Evolutionary conservation across 2,329 filamentous ascomycete genomes (phyloP), one percentile per base, ranked within the genome.

Genomic region (Cercospora zeina): DNA sequence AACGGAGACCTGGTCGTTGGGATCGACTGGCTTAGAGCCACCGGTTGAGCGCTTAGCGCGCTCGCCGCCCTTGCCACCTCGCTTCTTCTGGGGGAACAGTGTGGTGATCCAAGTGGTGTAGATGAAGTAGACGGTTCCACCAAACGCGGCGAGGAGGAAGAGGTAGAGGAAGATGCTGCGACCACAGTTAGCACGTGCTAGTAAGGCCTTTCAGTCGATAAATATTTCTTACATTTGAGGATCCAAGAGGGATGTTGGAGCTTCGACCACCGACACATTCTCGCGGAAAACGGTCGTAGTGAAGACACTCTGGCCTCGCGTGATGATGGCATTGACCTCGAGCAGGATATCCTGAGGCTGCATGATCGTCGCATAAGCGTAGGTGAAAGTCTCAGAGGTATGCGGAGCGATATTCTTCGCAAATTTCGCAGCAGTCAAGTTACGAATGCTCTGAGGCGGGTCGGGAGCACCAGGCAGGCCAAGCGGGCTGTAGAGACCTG

Each of bases 71-170:
- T 85, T 85, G 70, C 81, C 82, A 61, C 81, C 76, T 65, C 82
- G 81, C 72, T 80, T 81, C 78, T 87, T 87, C 83, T 96, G 91
- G 54, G 95, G 93, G 83, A 97, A 96, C 75, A 99, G 89, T 13
- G 92, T 88, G 72, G 92, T 90, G 79, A 99, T 89, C 92, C 93
- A 97, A 73, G 93, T 96, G 82, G 89, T 95, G 86, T 99, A 99
- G 80, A 97, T 91, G 79, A 96, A 96, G 86, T 93, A 97, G 76
- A 89, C 85, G 58, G 88, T 91, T 65, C 89, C 92, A 68, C 80
- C 86, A 76, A 96, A 96, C 66, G 83, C 85, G 65, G 84, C 87
- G 58, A 88, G 82, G 71, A 99, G 89, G 82, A 97, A 88, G 75
- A 96, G 83, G 83, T 97, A 97, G 66, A 99, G 87, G 87, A 99